Percentiles rank a stretch among this genome's conserved stretches.
Conservation (phyloP, 2,329 filamentous ascomycete species). For the Neofusicoccum laricinum region DNA sequence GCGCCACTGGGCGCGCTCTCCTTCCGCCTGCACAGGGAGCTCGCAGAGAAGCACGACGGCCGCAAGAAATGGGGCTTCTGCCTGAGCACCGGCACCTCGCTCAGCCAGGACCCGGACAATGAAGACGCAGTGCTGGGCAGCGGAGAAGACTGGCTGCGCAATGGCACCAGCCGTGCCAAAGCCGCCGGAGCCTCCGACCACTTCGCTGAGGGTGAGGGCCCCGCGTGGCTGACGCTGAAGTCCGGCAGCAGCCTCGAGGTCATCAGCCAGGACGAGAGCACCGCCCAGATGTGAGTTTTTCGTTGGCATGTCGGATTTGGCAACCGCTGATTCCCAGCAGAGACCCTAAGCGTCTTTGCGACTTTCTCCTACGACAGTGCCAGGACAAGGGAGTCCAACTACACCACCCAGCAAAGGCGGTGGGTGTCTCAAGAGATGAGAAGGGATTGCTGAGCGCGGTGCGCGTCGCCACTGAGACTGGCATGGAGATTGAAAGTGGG, state of each 20-base stretch:
- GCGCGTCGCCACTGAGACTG: constrained; percentile 46
- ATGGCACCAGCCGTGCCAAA: constrained; percentile 62
- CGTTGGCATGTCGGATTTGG: neutral
- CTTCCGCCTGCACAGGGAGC: constrained; percentile 64
- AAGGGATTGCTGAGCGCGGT: constrained; percentile 53
- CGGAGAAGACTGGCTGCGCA: constrained; percentile 63
- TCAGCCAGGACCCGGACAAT: constrained; percentile 50
- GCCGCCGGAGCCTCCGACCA: constrained; percentile 41
- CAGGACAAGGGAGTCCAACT: constrained; percentile 61
- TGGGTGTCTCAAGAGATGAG: constrained; percentile 52
- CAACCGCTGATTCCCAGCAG: constrained; percentile 33
- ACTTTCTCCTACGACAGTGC: constrained; percentile 61
- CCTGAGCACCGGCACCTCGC: constrained; percentile 53
- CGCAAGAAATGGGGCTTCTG: constrained; percentile 58
- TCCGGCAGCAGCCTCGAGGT: constrained; percentile 57
- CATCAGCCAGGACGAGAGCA: constrained; percentile 59
- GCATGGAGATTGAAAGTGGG: constrained; percentile 43
- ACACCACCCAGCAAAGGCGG: constrained; percentile 61
- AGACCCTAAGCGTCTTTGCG: constrained; percentile 64
- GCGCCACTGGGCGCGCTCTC: constrained; percentile 63
- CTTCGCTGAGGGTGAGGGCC: constrained; percentile 36
- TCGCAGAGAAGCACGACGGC: constrained; percentile 59
- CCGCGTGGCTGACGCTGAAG: constrained; percentile 58
- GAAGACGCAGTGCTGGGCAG: constrained; percentile 40
- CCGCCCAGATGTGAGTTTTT: constrained; percentile 61